These are phyloP conservation scores for Penicillium pancosmium DNA, from an alignment of 495 filamentous ascomycete species.

Conservation along the genomic window DNA sequence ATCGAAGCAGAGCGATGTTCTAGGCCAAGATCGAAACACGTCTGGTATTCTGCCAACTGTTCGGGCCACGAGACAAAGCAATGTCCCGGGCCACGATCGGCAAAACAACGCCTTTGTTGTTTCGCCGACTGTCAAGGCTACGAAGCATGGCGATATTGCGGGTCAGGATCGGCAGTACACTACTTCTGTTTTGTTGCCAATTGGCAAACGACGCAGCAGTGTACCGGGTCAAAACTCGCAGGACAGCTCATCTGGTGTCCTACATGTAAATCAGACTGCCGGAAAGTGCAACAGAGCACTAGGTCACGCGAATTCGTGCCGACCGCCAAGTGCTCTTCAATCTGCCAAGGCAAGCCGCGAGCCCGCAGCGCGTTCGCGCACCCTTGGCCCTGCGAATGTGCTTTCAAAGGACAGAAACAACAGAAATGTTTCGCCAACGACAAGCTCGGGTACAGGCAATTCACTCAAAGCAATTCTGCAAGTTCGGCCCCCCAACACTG, in stretches of 20 bases:
- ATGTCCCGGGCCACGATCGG: too few relatives aligned
- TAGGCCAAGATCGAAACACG: too few relatives aligned
- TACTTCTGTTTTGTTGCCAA: too few relatives aligned
- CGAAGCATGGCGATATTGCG: too few relatives aligned
- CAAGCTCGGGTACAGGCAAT: not conserved
- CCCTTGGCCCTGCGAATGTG: not conserved
- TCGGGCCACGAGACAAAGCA: too few relatives aligned
- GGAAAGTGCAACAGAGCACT: not conserved
- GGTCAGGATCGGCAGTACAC: too few relatives aligned
- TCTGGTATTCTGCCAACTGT: too few relatives aligned
- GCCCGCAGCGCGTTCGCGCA: slow-evolving; percentile 10
- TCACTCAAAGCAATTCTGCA: not conserved
- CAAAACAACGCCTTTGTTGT: too few relatives aligned
- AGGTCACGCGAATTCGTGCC: not conserved
- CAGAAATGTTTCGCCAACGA: not conserved
- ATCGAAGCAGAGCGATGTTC: too few relatives aligned
- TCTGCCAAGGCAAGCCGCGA: slow-evolving; percentile 1
- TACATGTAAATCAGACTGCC: not conserved
- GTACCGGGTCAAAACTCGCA: slow-evolving; percentile 2
- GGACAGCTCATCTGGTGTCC: not conserved
- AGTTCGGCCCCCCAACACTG: not conserved
- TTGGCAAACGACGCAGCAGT: slow-evolving; percentile 6
- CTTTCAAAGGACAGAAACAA: not conserved
- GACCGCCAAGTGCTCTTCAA: not conserved
- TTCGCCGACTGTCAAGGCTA: too few relatives aligned